These are phyloP conservation scores for Trichothecium sympodiale DNA, from an alignment of 2,329 filamentous ascomycete genomes.

Conservation along the genomic window DNA sequence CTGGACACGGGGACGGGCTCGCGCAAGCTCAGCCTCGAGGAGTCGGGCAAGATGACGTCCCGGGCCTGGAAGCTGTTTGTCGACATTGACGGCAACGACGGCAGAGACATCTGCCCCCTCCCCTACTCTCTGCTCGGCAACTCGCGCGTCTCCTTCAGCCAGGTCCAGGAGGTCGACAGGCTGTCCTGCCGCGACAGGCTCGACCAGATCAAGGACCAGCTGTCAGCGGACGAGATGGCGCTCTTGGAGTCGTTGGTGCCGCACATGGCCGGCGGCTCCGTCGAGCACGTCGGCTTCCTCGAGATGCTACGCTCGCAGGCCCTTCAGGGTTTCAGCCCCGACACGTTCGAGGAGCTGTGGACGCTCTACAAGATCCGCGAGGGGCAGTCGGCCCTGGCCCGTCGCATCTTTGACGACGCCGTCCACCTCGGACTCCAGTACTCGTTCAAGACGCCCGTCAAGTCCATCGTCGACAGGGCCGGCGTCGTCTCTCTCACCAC, in stretches of 20 bases:
- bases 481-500: conserved; percentile 3
- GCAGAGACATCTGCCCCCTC: conserved; percentile 12
- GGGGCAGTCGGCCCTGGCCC: conserved; percentile 15
- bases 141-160: not conserved
- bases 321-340: conserved; percentile 8
- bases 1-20: conserved; percentile 5
- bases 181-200: conserved; percentile 15
- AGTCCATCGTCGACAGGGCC: conserved; percentile 6
- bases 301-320: conserved; percentile 9
- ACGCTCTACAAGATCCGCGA: conserved; percentile 14
- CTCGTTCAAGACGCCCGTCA: conserved; percentile 13
- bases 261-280: conserved; percentile 11
- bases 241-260: conserved; percentile 11
- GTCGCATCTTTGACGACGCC: conserved; percentile 15
- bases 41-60: conserved; percentile 9
- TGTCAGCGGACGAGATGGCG: conserved; percentile 10
- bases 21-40: conserved; percentile 10
- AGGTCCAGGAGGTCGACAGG: conserved; percentile 10
- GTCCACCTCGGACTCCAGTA: conserved; percentile 12
- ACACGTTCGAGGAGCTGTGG: conserved; percentile 10
- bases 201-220: conserved; percentile 15
- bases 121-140: conserved; percentile 7
- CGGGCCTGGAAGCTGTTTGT: conserved; percentile 9
- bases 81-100: conserved; percentile 13
- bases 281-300: conserved; percentile 11